phyloP scores from a whole-genome alignment of 2,329 filamentous ascomycete genomes.

The Dryadomyces quercivorus region DNA sequence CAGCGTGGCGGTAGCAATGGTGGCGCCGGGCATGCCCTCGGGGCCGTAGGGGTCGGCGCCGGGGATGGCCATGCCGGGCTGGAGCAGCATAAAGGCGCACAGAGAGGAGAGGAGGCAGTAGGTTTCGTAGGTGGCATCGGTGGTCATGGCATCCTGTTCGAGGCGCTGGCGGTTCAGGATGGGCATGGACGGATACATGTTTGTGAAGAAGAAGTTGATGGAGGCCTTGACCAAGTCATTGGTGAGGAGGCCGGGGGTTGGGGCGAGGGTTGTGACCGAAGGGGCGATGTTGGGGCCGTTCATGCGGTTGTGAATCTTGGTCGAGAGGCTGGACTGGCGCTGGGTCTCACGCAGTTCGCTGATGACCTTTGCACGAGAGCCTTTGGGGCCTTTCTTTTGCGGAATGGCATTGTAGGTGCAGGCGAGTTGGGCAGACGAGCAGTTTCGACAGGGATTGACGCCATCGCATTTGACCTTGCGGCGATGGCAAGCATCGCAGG shows the following conservation, averaged over 20 bases:
- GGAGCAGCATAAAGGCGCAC: constrained; percentile 56
- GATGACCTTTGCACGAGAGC: constrained; percentile 62
- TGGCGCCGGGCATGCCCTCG: constrained; percentile 44
- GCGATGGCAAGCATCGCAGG: constrained; percentile 62
- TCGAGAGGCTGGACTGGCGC: constrained; percentile 50
- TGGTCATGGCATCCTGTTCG: constrained; percentile 44
- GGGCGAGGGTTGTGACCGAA: constrained; percentile 29
- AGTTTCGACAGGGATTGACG: constrained; percentile 59
- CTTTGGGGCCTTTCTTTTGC: constrained; percentile 67
- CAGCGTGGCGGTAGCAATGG: constrained; percentile 51
- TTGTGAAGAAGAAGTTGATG: constrained; percentile 54
- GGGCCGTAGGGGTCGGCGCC: constrained; percentile 41
- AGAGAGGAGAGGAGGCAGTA: constrained; percentile 55
- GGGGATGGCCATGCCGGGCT: constrained; percentile 50
- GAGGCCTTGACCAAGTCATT: constrained; percentile 53
- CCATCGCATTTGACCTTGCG: constrained; percentile 66
- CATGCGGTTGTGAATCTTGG: constrained; percentile 47
- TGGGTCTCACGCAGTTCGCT: constrained; percentile 60
- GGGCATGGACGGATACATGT: constrained; percentile 53
- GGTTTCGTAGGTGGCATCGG: constrained; percentile 49
- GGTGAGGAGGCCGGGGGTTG: constrained; percentile 48
- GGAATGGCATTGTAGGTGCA: constrained; percentile 67
- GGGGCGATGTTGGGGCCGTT: constrained; percentile 38
- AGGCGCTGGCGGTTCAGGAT: constrained; percentile 47
- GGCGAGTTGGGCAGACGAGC: constrained; percentile 50